These are phyloP conservation scores for Rhodotorula glutinis DNA, from an alignment of 1,284 basidiomycete species.

Conservation along the genomic window DNA sequence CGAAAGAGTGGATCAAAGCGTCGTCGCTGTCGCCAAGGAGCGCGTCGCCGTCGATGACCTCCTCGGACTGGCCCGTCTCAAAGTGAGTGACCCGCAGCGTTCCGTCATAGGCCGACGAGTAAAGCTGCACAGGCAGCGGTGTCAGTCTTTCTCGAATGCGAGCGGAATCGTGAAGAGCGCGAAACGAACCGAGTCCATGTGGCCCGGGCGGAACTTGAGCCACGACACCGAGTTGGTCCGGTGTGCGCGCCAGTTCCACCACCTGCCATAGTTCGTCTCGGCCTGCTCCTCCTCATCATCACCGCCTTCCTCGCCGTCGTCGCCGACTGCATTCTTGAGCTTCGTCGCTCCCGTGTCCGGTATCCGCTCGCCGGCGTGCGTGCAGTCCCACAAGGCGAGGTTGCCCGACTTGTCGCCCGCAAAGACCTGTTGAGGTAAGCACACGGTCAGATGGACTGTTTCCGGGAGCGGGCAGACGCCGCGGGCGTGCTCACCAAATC, in stretches of 20 bases:
- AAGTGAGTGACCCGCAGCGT: conserved; percentile 52
- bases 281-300: conserved; percentile 38
- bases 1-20: conserved; percentile 51
- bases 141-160: background rate
- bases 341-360: background rate
- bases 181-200: conserved; percentile 14
- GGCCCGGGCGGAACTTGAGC: conserved; percentile 25
- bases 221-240: conserved; percentile 46
- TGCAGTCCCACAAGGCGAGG: conserved; percentile 50
- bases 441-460: no score
- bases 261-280: conserved; percentile 40
- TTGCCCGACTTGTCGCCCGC: conserved; percentile 52
- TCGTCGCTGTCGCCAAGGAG: conserved; percentile 16
- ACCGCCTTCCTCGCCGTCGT: conserved; percentile 41
- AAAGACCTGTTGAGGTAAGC: conserved; percentile 43
- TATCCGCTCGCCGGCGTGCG: conserved; percentile 20
- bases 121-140: conserved; percentile 44
- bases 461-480: no score
- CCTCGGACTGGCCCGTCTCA: conserved; percentile 47
- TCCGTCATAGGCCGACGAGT: conserved; percentile 53
- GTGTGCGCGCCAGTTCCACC: conserved; percentile 52
- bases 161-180: background rate
- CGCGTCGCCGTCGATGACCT: conserved; percentile 48
- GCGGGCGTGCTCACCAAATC: conserved; percentile 43
- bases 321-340: conserved; percentile 15